Evolutionary conservation across 2,329 filamentous ascomycete species (phyloP), one percentile per base, ranked within the genome.

Genomic region (Trichoderma sp.): DNA sequence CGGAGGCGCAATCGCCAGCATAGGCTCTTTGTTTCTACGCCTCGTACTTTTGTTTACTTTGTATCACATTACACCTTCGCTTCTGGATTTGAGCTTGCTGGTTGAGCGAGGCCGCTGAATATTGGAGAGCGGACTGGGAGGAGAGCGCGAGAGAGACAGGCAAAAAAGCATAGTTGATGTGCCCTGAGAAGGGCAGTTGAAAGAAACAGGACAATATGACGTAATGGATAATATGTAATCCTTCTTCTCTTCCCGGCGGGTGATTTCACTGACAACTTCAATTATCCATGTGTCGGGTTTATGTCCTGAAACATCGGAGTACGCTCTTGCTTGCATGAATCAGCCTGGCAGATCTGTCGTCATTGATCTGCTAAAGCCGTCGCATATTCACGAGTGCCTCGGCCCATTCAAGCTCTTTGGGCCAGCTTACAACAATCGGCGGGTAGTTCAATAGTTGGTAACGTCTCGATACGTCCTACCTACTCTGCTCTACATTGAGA

Each of bases 1-100:
- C 24, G 55, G 41, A 70, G 66, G 66, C 66, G 66, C 71, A 69
- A 67, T 70, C 73, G 69, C 68, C 65, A 51, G 68, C 62, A 60
- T 69, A 70, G 34, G n/a, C 10, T 34, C 21, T 21, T 55, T 41
- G 66, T 56, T 65, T 47, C 61, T 68, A 73, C 68, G 71, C 72
- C 71, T 71, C 64, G 45, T 51, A 59, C 52, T 66, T 56, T 51
- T 41, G 12, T 67, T 44, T 34, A 30, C 45, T 10, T 54, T 57
- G 26, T 62, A 26, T 65, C 12, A 39, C 34, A 63, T 54, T 55
- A 63, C 55, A 54, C 63, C 56, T 64, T 68, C 64, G 64, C 64
- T 66, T 63, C 51, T 57, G 59, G 47, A 48, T 62, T 65, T 66
- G 45, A 51, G 59, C 64, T 63, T 65, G 57, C 65, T 67, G 56